These are phyloP conservation scores for Trypethelium eluteriae DNA, from an alignment of 495 filamentous ascomycete genomes.

Conservation along the genomic window DNA sequence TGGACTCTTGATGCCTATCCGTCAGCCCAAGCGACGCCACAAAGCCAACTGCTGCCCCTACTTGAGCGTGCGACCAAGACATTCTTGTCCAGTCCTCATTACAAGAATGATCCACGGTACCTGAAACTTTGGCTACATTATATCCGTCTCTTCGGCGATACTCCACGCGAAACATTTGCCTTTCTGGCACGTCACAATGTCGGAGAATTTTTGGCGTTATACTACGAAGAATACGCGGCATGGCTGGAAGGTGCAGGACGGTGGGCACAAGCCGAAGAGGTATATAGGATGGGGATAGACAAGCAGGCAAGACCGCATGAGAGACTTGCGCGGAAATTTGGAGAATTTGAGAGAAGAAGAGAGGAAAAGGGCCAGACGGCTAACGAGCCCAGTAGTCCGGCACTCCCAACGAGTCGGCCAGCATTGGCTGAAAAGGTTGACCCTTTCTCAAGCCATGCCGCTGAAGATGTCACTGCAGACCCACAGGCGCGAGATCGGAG, in stretches of 20 bases:
- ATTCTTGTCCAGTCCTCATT: slow-evolving; percentile 74
- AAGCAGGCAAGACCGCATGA: slow-evolving; percentile 76
- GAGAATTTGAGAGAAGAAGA: slow-evolving; percentile 76
- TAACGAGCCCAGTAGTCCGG: slow-evolving; percentile 72
- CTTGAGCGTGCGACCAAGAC: slow-evolving; percentile 87
- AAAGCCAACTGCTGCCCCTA: slow-evolving; percentile 79
- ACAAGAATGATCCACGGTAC: slow-evolving; percentile 92
- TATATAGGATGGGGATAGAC: slow-evolving; percentile 82
- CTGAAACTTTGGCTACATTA: slow-evolving; percentile 90
- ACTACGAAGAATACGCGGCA: slow-evolving; percentile 92
- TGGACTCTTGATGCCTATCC: slow-evolving; percentile 96
- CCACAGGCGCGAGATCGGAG: slow-evolving; percentile 57
- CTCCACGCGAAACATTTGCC: slow-evolving; percentile 83
- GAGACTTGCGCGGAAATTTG: slow-evolving; percentile 76
- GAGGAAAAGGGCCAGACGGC: slow-evolving; percentile 50
- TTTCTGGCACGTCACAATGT: slow-evolving; percentile 83
- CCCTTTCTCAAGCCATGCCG: slow-evolving; percentile 55
- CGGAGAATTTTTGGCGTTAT: slow-evolving; percentile 82
- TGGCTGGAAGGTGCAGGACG: slow-evolving; percentile 81
- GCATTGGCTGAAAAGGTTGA: slow-evolving; percentile 80
- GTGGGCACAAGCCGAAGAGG: slow-evolving; percentile 88
- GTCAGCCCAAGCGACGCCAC: slow-evolving; percentile 80
- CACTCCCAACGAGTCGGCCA: slow-evolving; percentile 72
- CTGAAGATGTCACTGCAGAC: slow-evolving; percentile 40
- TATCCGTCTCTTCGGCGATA: slow-evolving; percentile 83